Percentiles rank a stretch among this genome's conserved stretches.
These are phyloP conservation scores for Tympanopsis confertula DNA, from an alignment of 2,329 filamentous ascomycete species.

Conservation along the genomic window DNA sequence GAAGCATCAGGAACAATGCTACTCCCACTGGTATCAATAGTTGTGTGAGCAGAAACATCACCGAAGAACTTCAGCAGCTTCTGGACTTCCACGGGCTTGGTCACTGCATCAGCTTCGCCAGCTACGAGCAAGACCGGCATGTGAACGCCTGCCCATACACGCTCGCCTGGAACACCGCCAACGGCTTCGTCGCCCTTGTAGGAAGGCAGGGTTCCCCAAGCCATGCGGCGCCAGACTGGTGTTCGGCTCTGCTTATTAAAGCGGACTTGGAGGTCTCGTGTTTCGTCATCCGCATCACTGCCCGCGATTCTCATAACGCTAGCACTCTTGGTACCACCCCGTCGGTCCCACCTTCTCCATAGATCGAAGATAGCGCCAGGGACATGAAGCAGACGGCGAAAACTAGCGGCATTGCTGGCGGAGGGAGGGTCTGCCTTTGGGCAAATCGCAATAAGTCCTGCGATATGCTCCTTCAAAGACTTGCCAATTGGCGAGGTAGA, in stretches of 20 bases:
- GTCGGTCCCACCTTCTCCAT: constrained; percentile 48
- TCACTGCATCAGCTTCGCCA: constrained; percentile 51
- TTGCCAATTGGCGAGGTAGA: constrained; percentile 18
- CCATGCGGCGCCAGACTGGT: constrained; percentile 52
- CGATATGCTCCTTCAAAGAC: constrained; percentile 34
- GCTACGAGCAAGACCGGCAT: constrained; percentile 52
- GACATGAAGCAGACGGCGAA: constrained; percentile 35
- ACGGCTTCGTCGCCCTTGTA: constrained; percentile 18
- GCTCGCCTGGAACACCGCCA: constrained; percentile 42
- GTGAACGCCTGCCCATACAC: constrained; percentile 45
- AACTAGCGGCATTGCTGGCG: constrained; percentile 27
- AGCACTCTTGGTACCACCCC: constrained; percentile 47
- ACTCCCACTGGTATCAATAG: not conserved
- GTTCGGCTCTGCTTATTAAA: constrained; percentile 57
- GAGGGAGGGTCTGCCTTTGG: constrained; percentile 46
- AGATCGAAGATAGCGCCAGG: constrained; percentile 46
- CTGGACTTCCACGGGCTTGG: constrained; percentile 44
- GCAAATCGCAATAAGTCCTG: constrained; percentile 52
- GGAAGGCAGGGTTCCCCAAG: constrained; percentile 39
- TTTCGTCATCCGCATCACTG: constrained; percentile 34
- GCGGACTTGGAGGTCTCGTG: constrained; percentile 38
- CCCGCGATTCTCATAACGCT: constrained; percentile 53
- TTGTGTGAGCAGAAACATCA: constrained; percentile 11
- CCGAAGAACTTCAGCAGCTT: constrained; percentile 33
- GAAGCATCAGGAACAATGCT: not conserved